Conservation (phyloP, 163 green algal genomes). For the Chlorella variabilis region DNA sequence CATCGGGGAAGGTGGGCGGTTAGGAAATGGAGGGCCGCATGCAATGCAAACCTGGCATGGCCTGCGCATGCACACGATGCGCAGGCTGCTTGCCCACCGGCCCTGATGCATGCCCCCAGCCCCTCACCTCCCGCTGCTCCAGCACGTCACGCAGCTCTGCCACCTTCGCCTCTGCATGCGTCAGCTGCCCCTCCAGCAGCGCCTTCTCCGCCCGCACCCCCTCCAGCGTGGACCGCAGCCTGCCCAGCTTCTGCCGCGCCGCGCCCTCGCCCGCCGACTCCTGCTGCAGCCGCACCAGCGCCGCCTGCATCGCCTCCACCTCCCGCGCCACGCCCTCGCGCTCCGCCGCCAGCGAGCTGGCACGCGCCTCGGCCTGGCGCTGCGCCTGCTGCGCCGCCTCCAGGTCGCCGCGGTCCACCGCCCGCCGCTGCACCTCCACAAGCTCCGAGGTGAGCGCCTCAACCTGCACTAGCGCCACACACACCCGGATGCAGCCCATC, state of each 20-base stretch:
- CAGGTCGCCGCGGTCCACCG: slow-evolving; percentile 11
- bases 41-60: too few relatives aligned
- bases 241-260: slow-evolving; percentile 6
- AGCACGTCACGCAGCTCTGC: slow-evolving; percentile 42
- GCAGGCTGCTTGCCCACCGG: too few relatives aligned
- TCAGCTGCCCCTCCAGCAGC: slow-evolving; percentile 37
- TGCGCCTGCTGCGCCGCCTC: slow-evolving; percentile 28
- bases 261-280: slow-evolving; percentile 18
- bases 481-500: too few relatives aligned
- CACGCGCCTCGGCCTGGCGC: slow-evolving; percentile 38
- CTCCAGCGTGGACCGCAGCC: slow-evolving; percentile 27
- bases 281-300: slow-evolving; percentile 47
- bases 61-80: too few relatives aligned
- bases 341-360: slow-evolving; percentile 28
- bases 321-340: slow-evolving; percentile 40
- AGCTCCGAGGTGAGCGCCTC: slow-evolving; percentile 51
- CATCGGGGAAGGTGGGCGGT: too few relatives aligned
- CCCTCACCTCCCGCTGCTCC: slow-evolving; percentile 22
- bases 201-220: slow-evolving; percentile 17
- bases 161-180: slow-evolving; percentile 39
- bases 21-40: too few relatives aligned
- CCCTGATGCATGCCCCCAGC: not conserved
- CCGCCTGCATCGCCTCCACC: slow-evolving; percentile 47
- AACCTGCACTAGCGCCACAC: slow-evolving; percentile 34
- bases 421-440: slow-evolving; percentile 33